Percentiles rank a stretch among this genome's conserved stretches.
Conservation (phyloP, 495 filamentous ascomycete species). For the Neurospora pannonica region DNA sequence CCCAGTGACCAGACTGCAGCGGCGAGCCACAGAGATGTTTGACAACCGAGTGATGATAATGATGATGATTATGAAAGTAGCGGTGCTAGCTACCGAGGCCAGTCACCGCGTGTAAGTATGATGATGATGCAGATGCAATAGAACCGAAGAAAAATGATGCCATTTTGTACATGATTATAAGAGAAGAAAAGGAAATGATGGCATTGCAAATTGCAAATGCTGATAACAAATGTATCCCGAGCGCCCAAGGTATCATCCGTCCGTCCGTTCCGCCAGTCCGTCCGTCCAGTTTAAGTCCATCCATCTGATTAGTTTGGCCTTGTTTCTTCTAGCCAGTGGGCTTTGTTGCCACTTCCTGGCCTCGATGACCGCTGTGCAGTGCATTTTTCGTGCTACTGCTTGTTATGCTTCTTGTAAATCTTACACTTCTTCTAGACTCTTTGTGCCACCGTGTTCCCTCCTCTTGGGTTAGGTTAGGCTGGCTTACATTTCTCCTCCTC, state of each 20-base stretch:
- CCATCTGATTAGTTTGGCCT: background rate
- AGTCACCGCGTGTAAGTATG: background rate
- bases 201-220: background rate
- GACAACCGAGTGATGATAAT: background rate
- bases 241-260: background rate
- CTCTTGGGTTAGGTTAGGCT: background rate
- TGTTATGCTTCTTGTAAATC: background rate
- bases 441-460: background rate
- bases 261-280: background rate
- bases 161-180: background rate
- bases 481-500: background rate
- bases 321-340: background rate
- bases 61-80: background rate
- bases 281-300: background rate
- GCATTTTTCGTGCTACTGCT: background rate
- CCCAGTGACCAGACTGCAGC: background rate
- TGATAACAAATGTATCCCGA: background rate
- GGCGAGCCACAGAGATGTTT: background rate
- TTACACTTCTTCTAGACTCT: background rate
- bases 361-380: background rate
- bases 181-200: background rate
- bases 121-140: background rate
- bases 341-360: background rate
- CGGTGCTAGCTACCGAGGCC: background rate
- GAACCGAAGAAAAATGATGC: background rate